phyloP scores from a whole-genome alignment of 805 yeast species.

The Candida michaelii region DNA sequence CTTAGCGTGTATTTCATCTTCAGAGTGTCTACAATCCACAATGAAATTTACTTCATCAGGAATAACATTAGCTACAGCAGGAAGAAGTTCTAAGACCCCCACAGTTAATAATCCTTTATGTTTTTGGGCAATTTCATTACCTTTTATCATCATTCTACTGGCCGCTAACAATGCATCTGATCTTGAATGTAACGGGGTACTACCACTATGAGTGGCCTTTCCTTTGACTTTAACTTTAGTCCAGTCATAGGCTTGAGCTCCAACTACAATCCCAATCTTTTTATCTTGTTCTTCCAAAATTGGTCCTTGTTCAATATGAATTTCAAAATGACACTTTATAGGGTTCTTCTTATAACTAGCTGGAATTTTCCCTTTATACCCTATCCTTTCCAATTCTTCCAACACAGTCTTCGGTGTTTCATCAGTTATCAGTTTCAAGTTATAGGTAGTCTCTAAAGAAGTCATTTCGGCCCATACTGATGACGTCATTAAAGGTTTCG shows the following conservation, averaged over 20 bases:
- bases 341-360: constrained; percentile 53
- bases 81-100: constrained; percentile 56
- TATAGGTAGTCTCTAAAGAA: constrained; percentile 48
- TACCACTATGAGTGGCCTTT: constrained; percentile 70
- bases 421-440: constrained; percentile 52
- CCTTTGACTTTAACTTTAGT: constrained; percentile 56
- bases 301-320: constrained; percentile 80
- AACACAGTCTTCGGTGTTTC: constrained; percentile 46
- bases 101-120: constrained; percentile 57
- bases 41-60: constrained; percentile 62
- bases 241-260: constrained; percentile 71
- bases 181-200: constrained; percentile 63
- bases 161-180: constrained; percentile 62
- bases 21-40: constrained; percentile 58
- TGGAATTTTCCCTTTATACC: constrained; percentile 54
- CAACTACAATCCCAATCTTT: constrained; percentile 63
- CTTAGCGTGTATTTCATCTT: constrained; percentile 40
- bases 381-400: constrained; percentile 59
- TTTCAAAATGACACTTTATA: constrained; percentile 67
- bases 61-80: constrained; percentile 66
- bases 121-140: constrained; percentile 53
- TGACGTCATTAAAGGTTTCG: constrained; percentile 65
- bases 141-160: constrained; percentile 53
- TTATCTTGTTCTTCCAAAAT: constrained; percentile 55
- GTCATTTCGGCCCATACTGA: constrained; percentile 63